Conservation (phyloP, 2,329 filamentous ascomycete species). For the Macrophomina pseudophaseolina region DNA sequence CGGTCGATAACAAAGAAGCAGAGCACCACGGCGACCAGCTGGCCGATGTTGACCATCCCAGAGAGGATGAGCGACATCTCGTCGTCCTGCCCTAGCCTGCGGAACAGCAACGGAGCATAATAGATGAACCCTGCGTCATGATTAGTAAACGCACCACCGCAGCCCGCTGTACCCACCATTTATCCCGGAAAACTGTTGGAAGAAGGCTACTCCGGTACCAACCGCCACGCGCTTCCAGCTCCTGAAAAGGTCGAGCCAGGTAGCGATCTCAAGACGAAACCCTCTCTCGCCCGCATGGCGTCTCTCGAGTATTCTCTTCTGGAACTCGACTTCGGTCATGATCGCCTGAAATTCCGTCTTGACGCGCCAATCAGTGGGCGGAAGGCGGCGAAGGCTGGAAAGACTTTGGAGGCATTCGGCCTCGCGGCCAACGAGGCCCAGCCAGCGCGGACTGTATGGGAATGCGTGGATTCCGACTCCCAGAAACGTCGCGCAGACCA, state of each 20-base stretch:
- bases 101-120: slow-evolving; percentile 49
- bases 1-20: slow-evolving; percentile 29
- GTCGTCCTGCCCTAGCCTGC: slow-evolving; percentile 42
- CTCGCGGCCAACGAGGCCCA: slow-evolving; percentile 37
- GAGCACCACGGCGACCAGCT: slow-evolving; percentile 31
- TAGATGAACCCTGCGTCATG: no score
- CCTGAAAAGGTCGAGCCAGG: slow-evolving; percentile 51
- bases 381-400: slow-evolving; percentile 35
- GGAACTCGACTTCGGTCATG: slow-evolving; percentile 29
- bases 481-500: slow-evolving; percentile 41
- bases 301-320: slow-evolving; percentile 22
- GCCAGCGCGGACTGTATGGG: slow-evolving; percentile 43
- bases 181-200: slow-evolving; percentile 48
- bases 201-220: slow-evolving; percentile 48
- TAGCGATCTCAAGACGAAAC: slow-evolving; percentile 6
- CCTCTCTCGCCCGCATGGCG: neutral
- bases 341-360: slow-evolving; percentile 31
- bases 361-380: slow-evolving; percentile 27
- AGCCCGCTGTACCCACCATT: no score
- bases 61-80: slow-evolving; percentile 35
- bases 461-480: slow-evolving; percentile 39
- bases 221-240: slow-evolving; percentile 51
- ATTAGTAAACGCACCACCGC: slow-evolving; percentile 45
- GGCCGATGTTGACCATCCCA: slow-evolving; percentile 47
- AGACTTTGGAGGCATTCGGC: slow-evolving; percentile 37